Evolutionary conservation across 2,329 filamentous ascomycete genomes (phyloP), one percentile per base, ranked within the genome.

Genomic region (Aureobasidium lini): DNA sequence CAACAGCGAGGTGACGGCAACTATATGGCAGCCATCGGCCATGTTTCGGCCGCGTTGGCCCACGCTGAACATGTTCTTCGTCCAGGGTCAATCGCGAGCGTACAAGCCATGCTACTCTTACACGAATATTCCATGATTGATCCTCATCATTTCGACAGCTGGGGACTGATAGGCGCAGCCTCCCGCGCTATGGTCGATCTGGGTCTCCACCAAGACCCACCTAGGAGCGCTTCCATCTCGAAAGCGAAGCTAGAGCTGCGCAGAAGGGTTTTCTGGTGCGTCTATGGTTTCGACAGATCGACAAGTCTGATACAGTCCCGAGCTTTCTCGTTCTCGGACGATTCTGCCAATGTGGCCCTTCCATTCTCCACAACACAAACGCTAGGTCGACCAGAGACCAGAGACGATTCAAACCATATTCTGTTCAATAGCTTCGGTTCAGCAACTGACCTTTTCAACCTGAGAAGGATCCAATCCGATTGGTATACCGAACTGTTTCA

Each of bases 401-500:
- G 36, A 44, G 40, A 53, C 42, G 77, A 70, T 61, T 80, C 70
- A 64, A 79, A 75, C 66, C 80, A 72, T 69, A 75, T 70, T n/a
- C 69, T 81, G 10, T 70, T 79, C 15, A 77, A 79, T 56, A 79
- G 77, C 1, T 82, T 87, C 36, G 85, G 89, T 59, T 83, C 89
- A 5, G 90, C 91, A 0, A 77, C 90, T 10, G 81, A 91, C 16
- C 76, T 96, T 1, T 93, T 96, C 69, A 85, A 87, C 66, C 83
- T 97, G 8, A 87, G 93, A n/a, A 83, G 87, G 61, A 83, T 90
- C 6, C 88, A 97, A 70, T 97, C 94, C 0, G 81, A 82, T 52
- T 96, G 90, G 84, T 97, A 97, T 67, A 91, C 95, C 68, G 84
- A 87, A 23, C 82, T 96, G 2, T 94, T 94, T 69, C 90, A 94